These are phyloP conservation scores for Schizopora paradoxa DNA, from an alignment of 1,284 basidiomycete genomes.

Conservation along the genomic window DNA sequence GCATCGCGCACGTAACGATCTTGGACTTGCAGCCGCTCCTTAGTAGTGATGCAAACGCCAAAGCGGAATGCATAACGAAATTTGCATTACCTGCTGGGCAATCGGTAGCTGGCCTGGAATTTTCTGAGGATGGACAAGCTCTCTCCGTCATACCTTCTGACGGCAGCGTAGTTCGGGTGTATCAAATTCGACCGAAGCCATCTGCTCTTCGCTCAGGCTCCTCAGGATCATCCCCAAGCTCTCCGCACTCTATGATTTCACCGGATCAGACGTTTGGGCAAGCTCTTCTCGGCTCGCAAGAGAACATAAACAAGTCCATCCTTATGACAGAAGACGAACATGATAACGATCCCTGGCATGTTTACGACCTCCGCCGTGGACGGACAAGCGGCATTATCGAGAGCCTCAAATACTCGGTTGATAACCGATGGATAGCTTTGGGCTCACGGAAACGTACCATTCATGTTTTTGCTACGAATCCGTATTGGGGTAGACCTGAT, in stretches of 20 bases:
- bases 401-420: slow-evolving; percentile 49
- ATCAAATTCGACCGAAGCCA: slow-evolving; percentile 39
- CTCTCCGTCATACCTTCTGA: slow-evolving; percentile 54
- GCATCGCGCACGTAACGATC: slow-evolving; percentile 40
- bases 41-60: slow-evolving; percentile 10
- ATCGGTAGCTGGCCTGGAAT: slow-evolving; percentile 47
- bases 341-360: slow-evolving; percentile 42
- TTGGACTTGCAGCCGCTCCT: slow-evolving; percentile 47
- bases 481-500: slow-evolving; percentile 67
- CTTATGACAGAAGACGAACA: slow-evolving; percentile 20
- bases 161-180: slow-evolving; percentile 56
- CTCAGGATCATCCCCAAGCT: too few species aligned
- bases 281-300: background rate
- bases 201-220: too few species aligned
- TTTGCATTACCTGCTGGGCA: slow-evolving; percentile 45
- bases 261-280: too few species aligned
- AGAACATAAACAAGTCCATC: too few species aligned
- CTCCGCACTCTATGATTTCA: too few species aligned
- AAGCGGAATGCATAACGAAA: slow-evolving; percentile 37
- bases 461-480: slow-evolving; percentile 75
- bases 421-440: slow-evolving; percentile 69
- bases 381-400: slow-evolving; percentile 65
- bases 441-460: slow-evolving; percentile 58
- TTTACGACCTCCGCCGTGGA: slow-evolving; percentile 69
- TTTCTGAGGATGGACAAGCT: slow-evolving; percentile 55